Base-by-base conservation (phyloP, 495 filamentous ascomycete genomes). In the Aspergillus campestris region DNA sequence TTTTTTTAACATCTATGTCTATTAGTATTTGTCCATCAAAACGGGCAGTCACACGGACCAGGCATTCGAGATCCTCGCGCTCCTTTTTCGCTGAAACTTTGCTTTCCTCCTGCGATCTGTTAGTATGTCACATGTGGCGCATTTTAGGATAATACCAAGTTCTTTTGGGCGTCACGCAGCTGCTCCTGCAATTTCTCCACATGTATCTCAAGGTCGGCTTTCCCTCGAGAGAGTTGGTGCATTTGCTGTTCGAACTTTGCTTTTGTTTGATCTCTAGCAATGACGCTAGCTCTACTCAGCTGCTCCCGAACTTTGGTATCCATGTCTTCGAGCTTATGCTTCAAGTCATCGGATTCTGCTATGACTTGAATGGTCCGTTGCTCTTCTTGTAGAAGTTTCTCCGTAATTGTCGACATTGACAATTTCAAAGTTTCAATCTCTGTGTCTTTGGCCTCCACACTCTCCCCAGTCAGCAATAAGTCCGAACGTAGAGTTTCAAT, bases 261-360 rank as follows among this genome's bases (percentile, higher is more conserved):
- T 31, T 45, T 52, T 29, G 47, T 48, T 27, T 58, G 48, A 13
- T 57, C 53, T 18, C 46, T 55, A 8, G 48, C 38, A 28, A 48
- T 31, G n/a, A 47, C 39, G 32, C 47, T 53, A 3, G 53, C 57
- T 30, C 48, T 55, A 5, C 34, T 47, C 13, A 65, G 18, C 15
- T 65, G 58, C 15, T 64, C 53, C 11, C 55, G 57, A 12, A 61
- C 37, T 12, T 43, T 56, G 8, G 32, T 45, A 24, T 64, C 65
- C 7, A 48, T 38, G 1, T 42, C 13, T 29, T 51, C 40, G 8
- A 57, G 27, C 27, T 58, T 51, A 9, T 57, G 52, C 28, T 49
- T 37, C 40, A 67, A 43, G 0, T 44, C 42, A 7, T 37, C 41
- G 5, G 52, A 53, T 31, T 65, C 55, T 11, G 38, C 45, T 32